These are phyloP conservation scores for Ulmus americana DNA, from an alignment of 331 rosid genomes.

Conservation along the genomic window DNA sequence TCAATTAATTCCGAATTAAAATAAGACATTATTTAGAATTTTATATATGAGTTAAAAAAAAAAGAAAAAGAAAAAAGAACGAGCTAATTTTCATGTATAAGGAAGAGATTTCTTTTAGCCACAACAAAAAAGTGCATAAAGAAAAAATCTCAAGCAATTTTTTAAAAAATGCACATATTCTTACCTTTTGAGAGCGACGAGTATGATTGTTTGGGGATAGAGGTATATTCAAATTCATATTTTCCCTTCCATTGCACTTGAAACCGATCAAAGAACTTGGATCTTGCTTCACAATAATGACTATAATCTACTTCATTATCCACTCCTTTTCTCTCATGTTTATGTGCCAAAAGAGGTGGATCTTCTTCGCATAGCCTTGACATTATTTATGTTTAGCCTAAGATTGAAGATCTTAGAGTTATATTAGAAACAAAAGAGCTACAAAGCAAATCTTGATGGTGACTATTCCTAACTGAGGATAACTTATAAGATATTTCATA, in stretches of 20 bases:
- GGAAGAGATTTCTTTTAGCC: neutral
- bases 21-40: too few relatives aligned
- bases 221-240: neutral
- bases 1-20: too few relatives aligned
- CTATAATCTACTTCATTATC: neutral
- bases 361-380: neutral
- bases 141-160: neutral
- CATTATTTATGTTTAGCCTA: neutral
- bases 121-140: neutral
- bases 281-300: constrained; percentile 5
- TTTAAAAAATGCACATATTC: neutral
- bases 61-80: neutral
- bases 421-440: neutral
- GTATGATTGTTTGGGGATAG: neutral
- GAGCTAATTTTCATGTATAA: neutral
- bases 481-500: neutral
- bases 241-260: constrained; percentile 5
- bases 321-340: neutral
- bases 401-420: neutral
- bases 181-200: constrained; percentile 1
- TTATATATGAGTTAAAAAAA: neutral
- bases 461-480: constrained; percentile 5
- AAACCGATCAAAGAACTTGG: neutral
- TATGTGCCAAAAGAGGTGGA: constrained; percentile 1
- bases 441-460: neutral